A percentile compares a stretch with the other conserved stretches of the same genome.
Evolutionary conservation across 2,329 filamentous ascomycete genomes (phyloP).

Genomic region (Alternaria rosae): DNA sequence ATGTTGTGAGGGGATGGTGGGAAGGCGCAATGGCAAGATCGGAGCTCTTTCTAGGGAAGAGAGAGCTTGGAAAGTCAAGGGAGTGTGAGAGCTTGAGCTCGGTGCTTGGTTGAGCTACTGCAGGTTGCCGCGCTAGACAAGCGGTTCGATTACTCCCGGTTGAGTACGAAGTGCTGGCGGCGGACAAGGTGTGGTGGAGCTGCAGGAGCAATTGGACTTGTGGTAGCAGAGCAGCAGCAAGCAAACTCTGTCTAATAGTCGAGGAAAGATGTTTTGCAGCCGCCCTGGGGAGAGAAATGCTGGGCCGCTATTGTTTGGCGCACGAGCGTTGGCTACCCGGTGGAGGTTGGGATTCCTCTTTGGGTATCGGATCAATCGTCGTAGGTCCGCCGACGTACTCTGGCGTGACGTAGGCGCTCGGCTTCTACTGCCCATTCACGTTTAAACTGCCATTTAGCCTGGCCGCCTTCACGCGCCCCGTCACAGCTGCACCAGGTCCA

Average conservation of each 20-base stretch:
- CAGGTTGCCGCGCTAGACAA: slow-evolving; percentile 39
- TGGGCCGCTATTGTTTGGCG: slow-evolving; percentile 23
- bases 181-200: slow-evolving; percentile 22
- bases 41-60: slow-evolving; percentile 16
- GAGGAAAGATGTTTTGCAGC: slow-evolving; percentile 4
- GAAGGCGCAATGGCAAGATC: slow-evolving; percentile 18
- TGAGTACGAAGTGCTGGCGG: slow-evolving; percentile 27
- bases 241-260: background rate
- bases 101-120: slow-evolving; percentile 37
- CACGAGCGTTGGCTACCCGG: slow-evolving; percentile 26
- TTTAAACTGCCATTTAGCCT: background rate
- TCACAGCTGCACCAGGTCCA: background rate
- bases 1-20: slow-evolving; percentile 8
- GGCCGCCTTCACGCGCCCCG: background rate
- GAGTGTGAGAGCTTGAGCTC: slow-evolving; percentile 32
- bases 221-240: slow-evolving; percentile 15
- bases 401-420: slow-evolving; percentile 26
- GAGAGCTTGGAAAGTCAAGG: slow-evolving; percentile 25
- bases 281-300: slow-evolving; percentile 1
- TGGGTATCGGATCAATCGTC: slow-evolving; percentile 8
- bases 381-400: background rate
- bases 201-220: slow-evolving; percentile 21
- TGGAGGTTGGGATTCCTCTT: slow-evolving; percentile 25
- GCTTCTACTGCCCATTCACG: slow-evolving; percentile 5
- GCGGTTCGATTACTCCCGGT: slow-evolving; percentile 26